These are phyloP conservation scores for Tuctoria greenei DNA, from an alignment of 176 grass and related monocot genomes.

Conservation along the genomic window DNA sequence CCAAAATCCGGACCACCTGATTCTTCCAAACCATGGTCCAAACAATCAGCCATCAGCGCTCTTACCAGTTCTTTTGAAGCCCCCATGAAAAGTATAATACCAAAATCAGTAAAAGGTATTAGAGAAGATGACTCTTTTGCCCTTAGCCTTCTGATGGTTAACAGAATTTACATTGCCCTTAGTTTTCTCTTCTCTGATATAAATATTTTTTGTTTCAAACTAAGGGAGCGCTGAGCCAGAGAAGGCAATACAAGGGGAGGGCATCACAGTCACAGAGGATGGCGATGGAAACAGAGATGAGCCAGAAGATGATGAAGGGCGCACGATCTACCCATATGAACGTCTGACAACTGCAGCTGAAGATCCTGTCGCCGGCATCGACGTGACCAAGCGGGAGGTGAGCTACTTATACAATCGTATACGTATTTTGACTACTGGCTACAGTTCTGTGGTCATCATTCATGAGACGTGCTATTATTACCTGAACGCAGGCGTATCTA, in stretches of 20 bases:
- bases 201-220: slow-evolving; percentile 18
- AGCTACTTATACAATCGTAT: too few species aligned
- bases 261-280: neutral
- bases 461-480: too few species aligned
- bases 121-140: neutral
- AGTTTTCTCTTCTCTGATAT: neutral
- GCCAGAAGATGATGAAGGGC: slow-evolving; percentile 49
- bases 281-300: slow-evolving; percentile 39
- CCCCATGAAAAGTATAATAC: slow-evolving; percentile 64
- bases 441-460: too few species aligned
- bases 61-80: slow-evolving; percentile 72
- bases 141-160: neutral
- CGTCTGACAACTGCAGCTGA: slow-evolving; percentile 49
- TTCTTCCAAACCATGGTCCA: slow-evolving; percentile 37
- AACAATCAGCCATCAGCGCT: slow-evolving; percentile 48
- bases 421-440: too few species aligned
- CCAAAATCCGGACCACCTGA: slow-evolving; percentile 72
- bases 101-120: slow-evolving; percentile 79
- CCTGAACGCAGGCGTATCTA: slow-evolving; percentile 58
- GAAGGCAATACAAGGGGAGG: slow-evolving; percentile 51
- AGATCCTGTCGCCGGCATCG: slow-evolving; percentile 67
- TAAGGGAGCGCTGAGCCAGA: slow-evolving; percentile 39
- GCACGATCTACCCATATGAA: slow-evolving; percentile 66
- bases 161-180: neutral
- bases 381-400: slow-evolving; percentile 84